Evolutionary conservation across 2,329 filamentous ascomycete species (phyloP).

Genomic region (Pseudocercospora musae): DNA sequence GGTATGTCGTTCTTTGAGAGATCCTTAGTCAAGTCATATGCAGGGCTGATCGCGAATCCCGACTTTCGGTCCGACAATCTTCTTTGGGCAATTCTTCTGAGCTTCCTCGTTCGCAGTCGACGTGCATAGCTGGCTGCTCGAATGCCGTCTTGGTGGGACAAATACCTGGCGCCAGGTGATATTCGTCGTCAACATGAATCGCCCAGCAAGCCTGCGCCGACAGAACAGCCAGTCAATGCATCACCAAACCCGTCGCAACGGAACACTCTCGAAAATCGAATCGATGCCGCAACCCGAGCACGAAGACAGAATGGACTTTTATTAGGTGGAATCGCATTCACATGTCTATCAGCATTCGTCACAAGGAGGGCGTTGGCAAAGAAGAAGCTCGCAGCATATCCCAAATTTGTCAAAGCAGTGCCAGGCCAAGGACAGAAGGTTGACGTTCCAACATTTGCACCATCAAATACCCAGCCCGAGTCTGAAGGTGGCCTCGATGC

Average conservation of each 20-base stretch:
- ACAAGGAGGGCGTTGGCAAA: slow-evolving; percentile 64
- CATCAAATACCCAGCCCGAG: slow-evolving; percentile 17
- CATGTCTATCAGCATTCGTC: slow-evolving; percentile 67
- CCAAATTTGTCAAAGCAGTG: slow-evolving; percentile 36
- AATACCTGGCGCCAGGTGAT: slow-evolving; percentile 34
- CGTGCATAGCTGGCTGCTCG: slow-evolving; percentile 12
- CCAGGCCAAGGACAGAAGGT: slow-evolving; percentile 6
- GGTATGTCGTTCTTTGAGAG: background rate
- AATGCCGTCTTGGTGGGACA: slow-evolving; percentile 34
- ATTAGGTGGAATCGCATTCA: slow-evolving; percentile 70
- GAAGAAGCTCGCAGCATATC: slow-evolving; percentile 59
- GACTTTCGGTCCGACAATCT: slow-evolving; percentile 3
- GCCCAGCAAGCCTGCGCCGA: background rate
- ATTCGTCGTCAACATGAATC: slow-evolving; percentile 22
- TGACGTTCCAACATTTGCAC: slow-evolving; percentile 18
- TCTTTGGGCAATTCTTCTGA: background rate
- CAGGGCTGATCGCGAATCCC: slow-evolving; percentile 2
- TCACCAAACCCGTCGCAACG: slow-evolving; percentile 11
- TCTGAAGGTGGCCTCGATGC: slow-evolving; percentile 66
- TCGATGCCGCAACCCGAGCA: slow-evolving; percentile 28
- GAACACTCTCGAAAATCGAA: slow-evolving; percentile 14
- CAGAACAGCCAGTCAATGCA: slow-evolving; percentile 3
- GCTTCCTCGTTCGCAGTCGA: slow-evolving; percentile 1
- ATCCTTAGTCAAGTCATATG: background rate
- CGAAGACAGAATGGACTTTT: slow-evolving; percentile 53